Evolutionary conservation across 2,329 filamentous ascomycete species (phyloP).

Genomic region (Penicillium sp.): DNA sequence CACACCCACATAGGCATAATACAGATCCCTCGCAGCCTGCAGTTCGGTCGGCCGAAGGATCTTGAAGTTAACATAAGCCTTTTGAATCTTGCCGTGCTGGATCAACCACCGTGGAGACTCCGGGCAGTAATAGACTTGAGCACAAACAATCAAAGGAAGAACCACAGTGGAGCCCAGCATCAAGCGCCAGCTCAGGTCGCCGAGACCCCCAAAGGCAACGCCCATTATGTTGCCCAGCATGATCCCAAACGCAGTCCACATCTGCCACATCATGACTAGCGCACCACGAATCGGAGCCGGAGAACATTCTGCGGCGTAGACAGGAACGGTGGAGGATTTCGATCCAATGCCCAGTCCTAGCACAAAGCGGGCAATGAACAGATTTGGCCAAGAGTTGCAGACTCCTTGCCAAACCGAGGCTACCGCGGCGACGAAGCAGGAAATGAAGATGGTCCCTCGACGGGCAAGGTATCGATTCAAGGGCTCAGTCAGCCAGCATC

Average conservation of each 20-base stretch:
- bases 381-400: constrained; percentile 40
- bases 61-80: constrained; percentile 48
- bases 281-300: constrained; percentile 48
- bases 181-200: constrained; percentile 58
- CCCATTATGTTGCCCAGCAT: constrained; percentile 48
- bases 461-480: constrained; percentile 43
- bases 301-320: constrained; percentile 46
- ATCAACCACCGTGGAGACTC: constrained; percentile 50
- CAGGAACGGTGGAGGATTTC: constrained; percentile 43
- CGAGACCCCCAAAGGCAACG: constrained; percentile 42
- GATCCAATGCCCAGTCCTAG: constrained; percentile 41
- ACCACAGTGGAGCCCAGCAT: constrained; percentile 64
- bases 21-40: constrained; percentile 52
- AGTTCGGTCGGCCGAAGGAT: constrained; percentile 47
- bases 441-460: constrained; percentile 43
- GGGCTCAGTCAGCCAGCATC: constrained; percentile 47
- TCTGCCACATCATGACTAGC: constrained; percentile 50
- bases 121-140: constrained; percentile 61
- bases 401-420: constrained; percentile 42
- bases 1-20: constrained; percentile 55
- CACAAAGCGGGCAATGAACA: constrained; percentile 41
- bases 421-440: constrained; percentile 39
- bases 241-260: constrained; percentile 45
- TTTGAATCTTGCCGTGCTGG: constrained; percentile 41
- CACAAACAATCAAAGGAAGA: constrained; percentile 50